Conservation (phyloP, 2,329 filamentous ascomycete genomes). For the Macroventuria anomochaeta region DNA sequence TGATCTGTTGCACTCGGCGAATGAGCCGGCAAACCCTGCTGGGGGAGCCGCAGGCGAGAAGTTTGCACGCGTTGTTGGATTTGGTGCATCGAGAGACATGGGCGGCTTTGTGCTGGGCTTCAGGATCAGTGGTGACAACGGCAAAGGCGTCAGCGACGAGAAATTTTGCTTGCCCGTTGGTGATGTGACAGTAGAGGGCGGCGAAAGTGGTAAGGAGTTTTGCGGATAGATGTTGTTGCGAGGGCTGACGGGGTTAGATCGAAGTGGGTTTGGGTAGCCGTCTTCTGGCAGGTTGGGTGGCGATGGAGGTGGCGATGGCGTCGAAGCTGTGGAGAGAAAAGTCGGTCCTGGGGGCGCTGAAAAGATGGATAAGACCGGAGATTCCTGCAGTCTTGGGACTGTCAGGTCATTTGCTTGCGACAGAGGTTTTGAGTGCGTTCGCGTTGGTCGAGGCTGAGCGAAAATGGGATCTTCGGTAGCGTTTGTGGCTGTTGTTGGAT, state of each 20-base stretch:
- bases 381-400: neutral
- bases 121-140: constrained; percentile 43
- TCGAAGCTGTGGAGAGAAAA: constrained; percentile 44
- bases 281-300: constrained; percentile 32
- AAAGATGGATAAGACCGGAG: constrained; percentile 19
- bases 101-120: constrained; percentile 45
- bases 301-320: constrained; percentile 44
- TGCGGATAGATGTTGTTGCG: constrained; percentile 23
- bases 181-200: constrained; percentile 31
- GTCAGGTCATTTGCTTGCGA: neutral
- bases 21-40: constrained; percentile 22
- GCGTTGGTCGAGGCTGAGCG: constrained; percentile 20
- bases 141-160: constrained; percentile 37
- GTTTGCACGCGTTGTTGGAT: constrained; percentile 42
- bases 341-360: constrained; percentile 34
- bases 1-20: constrained; percentile 12
- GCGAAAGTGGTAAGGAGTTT: constrained; percentile 32
- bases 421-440: neutral
- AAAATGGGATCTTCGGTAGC: neutral
- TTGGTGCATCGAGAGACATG: constrained; percentile 39
- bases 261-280: constrained; percentile 34
- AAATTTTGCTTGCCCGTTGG: constrained; percentile 30
- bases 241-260: constrained; percentile 29
- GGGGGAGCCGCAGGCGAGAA: constrained; percentile 30
- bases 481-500: constrained; percentile 3